phyloP scores from a whole-genome alignment of 2,329 filamentous ascomycete species.

The Zymoseptoria crescenta region DNA sequence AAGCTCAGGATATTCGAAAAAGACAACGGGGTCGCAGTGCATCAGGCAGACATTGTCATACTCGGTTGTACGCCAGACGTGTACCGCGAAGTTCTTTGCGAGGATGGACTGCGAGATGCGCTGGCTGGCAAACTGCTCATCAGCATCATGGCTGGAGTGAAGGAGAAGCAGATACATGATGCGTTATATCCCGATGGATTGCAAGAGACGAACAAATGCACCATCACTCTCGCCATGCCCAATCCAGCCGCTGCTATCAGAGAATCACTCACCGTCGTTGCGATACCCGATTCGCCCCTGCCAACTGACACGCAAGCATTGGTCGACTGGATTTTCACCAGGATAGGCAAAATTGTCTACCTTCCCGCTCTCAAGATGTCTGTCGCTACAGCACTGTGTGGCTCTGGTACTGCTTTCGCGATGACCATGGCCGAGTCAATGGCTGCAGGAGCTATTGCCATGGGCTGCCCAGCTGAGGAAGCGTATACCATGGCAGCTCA shows the following conservation, averaged over 20 bases:
- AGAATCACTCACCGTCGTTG: conserved; percentile 74
- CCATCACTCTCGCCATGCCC: conserved; percentile 72
- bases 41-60: conserved; percentile 4
- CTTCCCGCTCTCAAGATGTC: conserved; percentile 64
- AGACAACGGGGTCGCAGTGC: conserved; percentile 7
- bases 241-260: conserved; percentile 74
- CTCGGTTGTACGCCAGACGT: conserved; percentile 8
- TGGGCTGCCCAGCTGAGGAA: conserved; percentile 66
- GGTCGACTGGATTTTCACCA: conserved; percentile 68
- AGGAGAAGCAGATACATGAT: conserved; percentile 31
- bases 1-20: conserved; percentile 61
- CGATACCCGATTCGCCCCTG: conserved; percentile 52
- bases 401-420: conserved; percentile 69
- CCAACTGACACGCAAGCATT: conserved; percentile 47
- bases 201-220: conserved; percentile 46
- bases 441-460: conserved; percentile 69
- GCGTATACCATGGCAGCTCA: conserved; percentile 72
- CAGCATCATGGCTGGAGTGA: conserved; percentile 9
- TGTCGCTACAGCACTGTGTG: conserved; percentile 64
- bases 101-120: conserved; percentile 4
- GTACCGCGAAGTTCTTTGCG: conserved; percentile 1
- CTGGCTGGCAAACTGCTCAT: conserved; percentile 7
- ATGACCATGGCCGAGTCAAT: conserved; percentile 67
- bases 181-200: conserved; percentile 47
- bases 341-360: conserved; percentile 62